phyloP scores from a whole-genome alignment of 139 green algal species.

The Chlorella sp. region DNA sequence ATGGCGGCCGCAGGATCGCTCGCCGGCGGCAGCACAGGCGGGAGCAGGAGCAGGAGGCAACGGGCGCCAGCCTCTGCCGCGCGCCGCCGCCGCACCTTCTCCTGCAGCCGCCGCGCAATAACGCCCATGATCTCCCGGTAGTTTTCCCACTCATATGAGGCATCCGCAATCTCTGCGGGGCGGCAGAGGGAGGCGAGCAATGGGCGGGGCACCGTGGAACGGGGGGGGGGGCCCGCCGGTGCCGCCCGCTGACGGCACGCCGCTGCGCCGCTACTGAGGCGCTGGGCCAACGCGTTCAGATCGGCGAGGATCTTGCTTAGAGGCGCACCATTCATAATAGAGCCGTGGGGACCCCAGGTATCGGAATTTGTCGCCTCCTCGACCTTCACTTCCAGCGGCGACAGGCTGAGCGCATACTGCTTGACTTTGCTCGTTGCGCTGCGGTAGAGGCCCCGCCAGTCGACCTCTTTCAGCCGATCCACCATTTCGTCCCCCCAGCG shows the following conservation, averaged over 20 bases:
- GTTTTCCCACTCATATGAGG: slow-evolving; percentile 67
- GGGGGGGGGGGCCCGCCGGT: too few species aligned
- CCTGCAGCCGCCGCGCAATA: slow-evolving; percentile 71
- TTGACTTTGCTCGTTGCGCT: slow-evolving; percentile 59
- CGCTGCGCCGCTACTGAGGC: too few species aligned
- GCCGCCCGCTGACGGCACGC: too few species aligned
- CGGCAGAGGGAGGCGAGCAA: too few species aligned
- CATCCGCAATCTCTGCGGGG: slow-evolving; percentile 78
- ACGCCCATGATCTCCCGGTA: slow-evolving; percentile 87
- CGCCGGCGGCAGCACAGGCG: not conserved
- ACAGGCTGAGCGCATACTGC: slow-evolving; percentile 70
- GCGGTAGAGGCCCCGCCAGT: slow-evolving; percentile 48
- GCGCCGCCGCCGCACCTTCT: slow-evolving; percentile 29
- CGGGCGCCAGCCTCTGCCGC: not conserved
- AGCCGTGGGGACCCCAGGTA: slow-evolving; percentile 83
- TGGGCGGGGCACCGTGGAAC: too few species aligned
- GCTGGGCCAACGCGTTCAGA: too few species aligned
- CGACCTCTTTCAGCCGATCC: slow-evolving; percentile 41
- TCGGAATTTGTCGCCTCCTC: slow-evolving; percentile 89
- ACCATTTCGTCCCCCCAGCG: too few species aligned
- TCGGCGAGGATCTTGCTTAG: too few species aligned
- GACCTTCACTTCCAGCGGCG: slow-evolving; percentile 78
- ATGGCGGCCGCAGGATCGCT: too few species aligned
- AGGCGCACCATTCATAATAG: slow-evolving; percentile 76
- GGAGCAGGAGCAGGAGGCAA: not conserved